Evolutionary conservation across 352 stramenopile genomes (phyloP), one percentile per base, ranked within the genome.

Genomic region (Blastocystis sp.): DNA sequence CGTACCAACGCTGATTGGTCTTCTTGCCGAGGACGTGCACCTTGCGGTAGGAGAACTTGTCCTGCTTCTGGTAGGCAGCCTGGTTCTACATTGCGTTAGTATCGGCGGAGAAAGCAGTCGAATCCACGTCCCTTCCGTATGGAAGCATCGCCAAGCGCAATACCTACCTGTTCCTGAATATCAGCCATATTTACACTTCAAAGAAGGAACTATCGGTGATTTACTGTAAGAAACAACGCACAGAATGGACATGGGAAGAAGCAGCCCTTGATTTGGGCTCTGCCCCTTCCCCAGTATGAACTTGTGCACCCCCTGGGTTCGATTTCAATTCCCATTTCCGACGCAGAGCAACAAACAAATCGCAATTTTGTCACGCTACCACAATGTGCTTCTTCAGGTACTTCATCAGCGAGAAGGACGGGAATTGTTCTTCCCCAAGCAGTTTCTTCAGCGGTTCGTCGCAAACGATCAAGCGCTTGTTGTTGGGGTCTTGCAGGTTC

Each of bases 131-230:
- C 28, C 28, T 34, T 34, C 28, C 28, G 28, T 34, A 34, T 34
- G 28, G 28, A 34, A 79, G 11, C 19, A 14, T 64, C 42, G 28
- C n/a, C n/a, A 42, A 64, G 24, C 28, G 19, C 7, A 28, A 42
- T 43, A 81, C 71, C 17, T 81, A 81, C 71, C 71, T 81, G 71
- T 64, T 81, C 71, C 71, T 81, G 71, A 66, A 81, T 81, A 66
- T 64, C 71, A 64, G 71, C 71, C 71, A 81, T 81, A 66, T 54
- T 38, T 64, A 66, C 62, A 81, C 38, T 64, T 10, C 17, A 81
- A 63, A 66, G 66, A 81, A 21, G 38, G 52, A 54, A 34, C 64
- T 66, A 54, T 81, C 71, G 71, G 71, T 81, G 71, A 65, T 54
- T 66, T 65, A 81, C 34, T 57, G 71, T 40, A 63, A 24, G 11